phyloP scores from a whole-genome alignment of 495 filamentous ascomycete genomes.

The Neurospora intermedia region DNA sequence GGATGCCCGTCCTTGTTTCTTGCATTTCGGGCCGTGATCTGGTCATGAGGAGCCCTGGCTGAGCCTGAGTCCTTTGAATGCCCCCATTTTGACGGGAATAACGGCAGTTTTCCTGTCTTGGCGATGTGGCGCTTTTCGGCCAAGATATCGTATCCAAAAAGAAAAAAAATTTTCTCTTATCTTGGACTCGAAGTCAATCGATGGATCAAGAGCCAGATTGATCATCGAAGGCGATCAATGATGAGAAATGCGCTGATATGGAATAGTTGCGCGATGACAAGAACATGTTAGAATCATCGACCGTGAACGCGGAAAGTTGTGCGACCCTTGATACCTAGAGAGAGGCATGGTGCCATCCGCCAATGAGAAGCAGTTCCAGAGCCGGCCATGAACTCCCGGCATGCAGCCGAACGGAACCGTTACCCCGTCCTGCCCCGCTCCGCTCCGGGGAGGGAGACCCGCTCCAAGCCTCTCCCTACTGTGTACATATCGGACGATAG shows the following conservation, averaged over 20 bases:
- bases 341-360: not conserved
- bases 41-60: not conserved
- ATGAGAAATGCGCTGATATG: not conserved
- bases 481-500: not conserved
- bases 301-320: not conserved
- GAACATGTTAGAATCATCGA: not conserved
- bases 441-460: not conserved
- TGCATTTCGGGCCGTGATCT: not conserved
- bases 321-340: not conserved
- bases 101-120: not conserved
- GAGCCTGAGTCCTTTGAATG: not conserved
- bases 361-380: not conserved
- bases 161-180: not conserved
- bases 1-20: not conserved
- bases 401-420: not conserved
- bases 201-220: not conserved
- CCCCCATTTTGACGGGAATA: not conserved
- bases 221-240: not conserved
- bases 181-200: not conserved
- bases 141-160: not conserved
- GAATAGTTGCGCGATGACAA: not conserved
- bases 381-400: not conserved
- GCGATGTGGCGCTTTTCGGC: not conserved
- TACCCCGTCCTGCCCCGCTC: not conserved
- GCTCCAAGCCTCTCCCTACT: not conserved